Conservation (phyloP, 2,329 filamentous ascomycete species). For the Colletotrichum sp. region DNA sequence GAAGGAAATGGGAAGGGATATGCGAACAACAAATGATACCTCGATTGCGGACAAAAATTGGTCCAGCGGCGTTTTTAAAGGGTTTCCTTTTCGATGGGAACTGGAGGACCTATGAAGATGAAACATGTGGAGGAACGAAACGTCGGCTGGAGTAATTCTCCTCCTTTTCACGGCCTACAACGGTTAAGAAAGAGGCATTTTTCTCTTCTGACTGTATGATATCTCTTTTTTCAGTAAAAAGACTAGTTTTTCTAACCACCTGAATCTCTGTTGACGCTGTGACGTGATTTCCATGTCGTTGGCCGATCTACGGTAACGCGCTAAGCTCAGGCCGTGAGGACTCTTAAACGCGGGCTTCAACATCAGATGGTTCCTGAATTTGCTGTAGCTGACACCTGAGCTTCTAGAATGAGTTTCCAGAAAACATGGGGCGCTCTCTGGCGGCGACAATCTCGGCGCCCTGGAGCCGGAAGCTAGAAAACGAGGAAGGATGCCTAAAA, state of each 20-base stretch:
- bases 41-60: not conserved
- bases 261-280: not conserved
- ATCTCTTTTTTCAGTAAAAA: not conserved
- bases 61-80: not conserved
- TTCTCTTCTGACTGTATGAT: not conserved
- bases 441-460: not conserved
- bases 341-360: not conserved
- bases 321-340: not conserved
- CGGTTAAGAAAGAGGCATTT: not conserved
- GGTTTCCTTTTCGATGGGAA: not conserved
- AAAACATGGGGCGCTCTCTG: not conserved
- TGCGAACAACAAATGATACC: constrained; percentile 15
- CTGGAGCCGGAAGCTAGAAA: not conserved
- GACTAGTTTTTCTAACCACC: not conserved
- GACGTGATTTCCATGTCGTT: not conserved
- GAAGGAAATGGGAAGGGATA: not conserved
- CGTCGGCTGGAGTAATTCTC: not conserved
- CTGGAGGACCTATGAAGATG: not conserved
- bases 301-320: not conserved
- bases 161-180: not conserved
- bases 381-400: not conserved
- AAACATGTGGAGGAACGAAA: not conserved
- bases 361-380: not conserved
- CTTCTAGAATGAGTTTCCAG: not conserved
- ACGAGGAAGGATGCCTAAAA: not conserved